These are phyloP conservation scores for Pleurotus djamor DNA, from an alignment of 768 basidiomycete genomes.

Conservation along the genomic window DNA sequence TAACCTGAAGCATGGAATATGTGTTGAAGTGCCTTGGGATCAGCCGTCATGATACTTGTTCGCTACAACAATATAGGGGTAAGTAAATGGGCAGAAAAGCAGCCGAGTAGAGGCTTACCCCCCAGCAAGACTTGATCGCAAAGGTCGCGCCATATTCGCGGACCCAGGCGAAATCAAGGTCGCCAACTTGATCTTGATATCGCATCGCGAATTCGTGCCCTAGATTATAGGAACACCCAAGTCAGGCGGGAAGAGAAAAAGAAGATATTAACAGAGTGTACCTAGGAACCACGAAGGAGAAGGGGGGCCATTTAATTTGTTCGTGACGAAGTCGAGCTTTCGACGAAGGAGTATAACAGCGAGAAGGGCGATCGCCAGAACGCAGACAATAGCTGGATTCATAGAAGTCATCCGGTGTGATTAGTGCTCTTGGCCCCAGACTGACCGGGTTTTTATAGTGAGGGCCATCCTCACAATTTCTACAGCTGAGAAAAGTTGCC, in stretches of 20 bases:
- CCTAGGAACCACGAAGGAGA: conserved; percentile 3
- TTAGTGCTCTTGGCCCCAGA: too few species aligned
- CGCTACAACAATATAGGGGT: conserved; percentile 11
- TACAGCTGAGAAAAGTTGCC: too few species aligned
- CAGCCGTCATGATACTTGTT: conserved; percentile 24
- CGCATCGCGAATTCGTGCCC: conserved; percentile 19
- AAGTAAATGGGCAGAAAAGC: background rate
- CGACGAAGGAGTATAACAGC: background rate
- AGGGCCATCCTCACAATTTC: too few species aligned
- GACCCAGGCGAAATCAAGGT: conserved; percentile 23
- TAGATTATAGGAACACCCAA: background rate
- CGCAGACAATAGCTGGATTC: too few species aligned
- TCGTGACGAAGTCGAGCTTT: background rate
- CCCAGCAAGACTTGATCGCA: conserved; percentile 9
- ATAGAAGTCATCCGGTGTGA: too few species aligned
- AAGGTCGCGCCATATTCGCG: conserved; percentile 22
- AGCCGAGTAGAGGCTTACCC: background rate
- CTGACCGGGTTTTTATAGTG: too few species aligned
- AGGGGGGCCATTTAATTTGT: background rate
- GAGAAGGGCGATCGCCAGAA: background rate
- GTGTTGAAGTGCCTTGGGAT: conserved; percentile 28
- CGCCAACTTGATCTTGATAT: conserved; percentile 22
- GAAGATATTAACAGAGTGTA: background rate
- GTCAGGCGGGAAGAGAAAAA: too few species aligned
- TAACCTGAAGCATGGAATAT: conserved; percentile 28